These are phyloP conservation scores for Gymnopilus dilepis DNA, from an alignment of 768 basidiomycete genomes.

Conservation along the genomic window DNA sequence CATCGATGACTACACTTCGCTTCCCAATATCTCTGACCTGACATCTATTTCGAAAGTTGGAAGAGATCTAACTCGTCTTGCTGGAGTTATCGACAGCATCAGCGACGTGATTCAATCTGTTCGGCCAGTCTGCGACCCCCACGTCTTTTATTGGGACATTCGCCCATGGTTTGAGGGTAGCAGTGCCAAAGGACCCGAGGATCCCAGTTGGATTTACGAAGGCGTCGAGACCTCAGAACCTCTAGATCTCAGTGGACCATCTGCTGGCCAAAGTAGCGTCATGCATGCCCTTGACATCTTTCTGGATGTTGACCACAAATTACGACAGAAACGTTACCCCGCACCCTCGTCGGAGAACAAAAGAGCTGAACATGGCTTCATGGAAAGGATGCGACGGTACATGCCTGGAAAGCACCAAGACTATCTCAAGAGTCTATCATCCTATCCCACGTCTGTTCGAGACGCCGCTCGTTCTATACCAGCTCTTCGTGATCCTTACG, in stretches of 20 bases:
- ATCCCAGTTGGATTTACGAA: conserved; percentile 76
- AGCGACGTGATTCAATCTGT: conserved; percentile 71
- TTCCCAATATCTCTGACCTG: conserved; percentile 71
- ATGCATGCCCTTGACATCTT: conserved; percentile 89
- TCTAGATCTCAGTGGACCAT: conserved; percentile 84
- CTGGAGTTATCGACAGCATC: conserved; percentile 74
- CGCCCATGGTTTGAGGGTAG: conserved; percentile 95
- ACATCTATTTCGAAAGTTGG: conserved; percentile 70
- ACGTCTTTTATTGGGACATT: conserved; percentile 86
- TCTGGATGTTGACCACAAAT: conserved; percentile 88
- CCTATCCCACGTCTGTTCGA: conserved; percentile 64
- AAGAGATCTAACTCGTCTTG: conserved; percentile 71
- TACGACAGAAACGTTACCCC: conserved; percentile 71
- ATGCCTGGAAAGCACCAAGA: conserved; percentile 94
- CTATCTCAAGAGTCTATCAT: conserved; percentile 74
- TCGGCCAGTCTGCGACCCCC: conserved; percentile 77
- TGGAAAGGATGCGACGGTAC: conserved; percentile 92
- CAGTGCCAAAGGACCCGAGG: conserved; percentile 56
- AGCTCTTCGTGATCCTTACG: conserved; percentile 74
- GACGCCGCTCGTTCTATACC: conserved; percentile 62
- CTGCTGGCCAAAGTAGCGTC: conserved; percentile 91
- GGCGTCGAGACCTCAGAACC: conserved; percentile 64
- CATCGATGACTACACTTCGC: conserved; percentile 83
- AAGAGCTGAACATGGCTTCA: conserved; percentile 76
- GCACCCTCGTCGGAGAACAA: conserved; percentile 69